Base-by-base conservation (phyloP, 371 early-diverging fungal genomes). In the Rhizopus sp. region DNA sequence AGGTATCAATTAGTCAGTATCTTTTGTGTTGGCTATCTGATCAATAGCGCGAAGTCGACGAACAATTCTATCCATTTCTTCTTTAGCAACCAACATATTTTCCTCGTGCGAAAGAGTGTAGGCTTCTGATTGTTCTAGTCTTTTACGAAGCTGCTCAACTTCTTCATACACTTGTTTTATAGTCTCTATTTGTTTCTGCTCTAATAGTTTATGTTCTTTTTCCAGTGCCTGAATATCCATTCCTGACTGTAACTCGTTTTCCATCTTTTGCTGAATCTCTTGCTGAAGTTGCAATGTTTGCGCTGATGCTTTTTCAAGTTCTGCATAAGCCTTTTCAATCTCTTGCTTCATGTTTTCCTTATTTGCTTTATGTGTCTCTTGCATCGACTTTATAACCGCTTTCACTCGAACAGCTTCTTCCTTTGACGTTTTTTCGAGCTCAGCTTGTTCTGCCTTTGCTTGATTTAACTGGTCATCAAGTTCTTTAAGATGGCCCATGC, bases 11-110 rank as follows among this genome's bases (percentile, higher is more conserved):
- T 23, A 23, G 23, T 23, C 23, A 13, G 17, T 7, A 15, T 44
- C 44, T 13, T 44, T 44, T 13, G n/a, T 13, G 15, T 44, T 44
- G 38, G 38, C 38, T 35, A 59, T 37, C 17, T 73, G 74, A 58
- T 75, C 73, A 23, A 75, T 67, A 4, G 73, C 72, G 40, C 78
- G 55, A 52, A 78, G 62, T 33, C 73, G 62, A 54, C 75, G 68
- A 66, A 72, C 69, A 31, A 78, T 78, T 17, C 66, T 59, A 60
- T 75, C 75, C 75, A 78, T 78, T 59, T 78, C 78, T 46, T 64
- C 57, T 32, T 73, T 70, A 7, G 73, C 73, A 3, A 56, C 61
- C 2, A 62, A 40, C 78, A 78, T 75, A 39, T 64, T 69, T 39
- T 69, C 71, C 49, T 78, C 75, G 47, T 74, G 71, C 2, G 71